These are phyloP conservation scores for Metschnikowia similis DNA, from an alignment of 805 yeast genomes.

Conservation along the genomic window DNA sequence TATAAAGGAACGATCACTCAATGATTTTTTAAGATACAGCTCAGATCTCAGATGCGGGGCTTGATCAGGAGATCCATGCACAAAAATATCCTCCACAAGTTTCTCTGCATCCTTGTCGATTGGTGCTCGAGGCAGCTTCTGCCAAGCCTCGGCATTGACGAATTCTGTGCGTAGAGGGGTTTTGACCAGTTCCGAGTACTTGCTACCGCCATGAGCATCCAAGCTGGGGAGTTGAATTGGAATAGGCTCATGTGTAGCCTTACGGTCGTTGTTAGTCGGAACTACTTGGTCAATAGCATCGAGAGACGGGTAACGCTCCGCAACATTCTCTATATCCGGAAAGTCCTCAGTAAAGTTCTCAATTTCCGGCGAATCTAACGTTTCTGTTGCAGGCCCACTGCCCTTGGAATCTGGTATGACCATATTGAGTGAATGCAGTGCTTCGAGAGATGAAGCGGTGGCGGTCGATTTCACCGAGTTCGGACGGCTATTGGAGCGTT, in stretches of 20 bases:
- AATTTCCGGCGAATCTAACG: background rate
- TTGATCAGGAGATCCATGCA: constrained; percentile 5
- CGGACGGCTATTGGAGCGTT: background rate
- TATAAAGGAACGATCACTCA: background rate
- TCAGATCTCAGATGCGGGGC: background rate
- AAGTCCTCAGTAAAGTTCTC: constrained; percentile 12
- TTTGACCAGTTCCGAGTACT: background rate
- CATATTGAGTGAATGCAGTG: background rate
- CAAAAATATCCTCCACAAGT: constrained; percentile 40
- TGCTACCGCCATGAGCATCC: background rate
- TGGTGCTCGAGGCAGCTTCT: constrained; percentile 16
- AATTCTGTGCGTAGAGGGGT: background rate
- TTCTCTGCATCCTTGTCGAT: constrained; percentile 32
- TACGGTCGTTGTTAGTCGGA: background rate
- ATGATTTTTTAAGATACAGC: background rate
- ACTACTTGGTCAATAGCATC: constrained; percentile 24
- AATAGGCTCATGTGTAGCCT: background rate
- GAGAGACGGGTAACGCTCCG: constrained; percentile 50
- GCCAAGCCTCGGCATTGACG: constrained; percentile 33
- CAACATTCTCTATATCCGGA: constrained; percentile 42
- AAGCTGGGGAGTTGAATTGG: background rate
- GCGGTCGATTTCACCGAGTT: background rate
- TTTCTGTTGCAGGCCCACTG: background rate
- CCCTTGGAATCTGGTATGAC: background rate
- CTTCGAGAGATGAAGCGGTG: background rate